Evolutionary conservation across 2,329 filamentous ascomycete genomes (phyloP), one percentile per base, ranked within the genome.

Genomic region (Aspergillus jensenii): DNA sequence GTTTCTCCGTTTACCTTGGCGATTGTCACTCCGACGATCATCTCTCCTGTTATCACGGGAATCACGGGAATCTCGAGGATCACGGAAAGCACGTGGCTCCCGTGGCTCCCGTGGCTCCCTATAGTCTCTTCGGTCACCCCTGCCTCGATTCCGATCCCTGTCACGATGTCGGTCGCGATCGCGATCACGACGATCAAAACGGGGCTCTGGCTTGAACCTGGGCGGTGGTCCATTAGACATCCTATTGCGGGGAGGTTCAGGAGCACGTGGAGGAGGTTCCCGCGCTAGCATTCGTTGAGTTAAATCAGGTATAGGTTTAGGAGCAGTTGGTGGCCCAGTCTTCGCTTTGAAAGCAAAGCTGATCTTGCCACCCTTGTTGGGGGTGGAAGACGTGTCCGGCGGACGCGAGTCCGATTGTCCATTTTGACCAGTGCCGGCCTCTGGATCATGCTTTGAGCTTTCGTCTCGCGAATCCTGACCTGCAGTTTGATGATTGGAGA

Each of bases 341-440:
- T 89, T 93, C 56, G 87, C 84, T 72, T 97, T 97, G 74, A 98
- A 91, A 1, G 92, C 91, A 73, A 98, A 98, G 72, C 91, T 96
- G 69, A 97, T 96, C 75, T 93, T 95, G 45, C 86, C 86, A 3
- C 79, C 78, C 58, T 80, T 78, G 69, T 80, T 72, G 59, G 75
- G 69, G 59, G 83, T 79, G n/a, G 84, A 79, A 5, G 84, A 81
- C 2, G 81, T 78, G 19, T 83, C 79, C 2, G 82, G 76, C 40
- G 84, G 78, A 57, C 84, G 83, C 56, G 75, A 79, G 11, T 84
- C 43, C 82, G 82, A 31, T 82, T 45, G 81, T 75, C 85, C 84
- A 54, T 81, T 78, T 56, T 83, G 81, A 21, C 76, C 70, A 48
- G 76, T 74, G 19, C 59, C 66, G 53, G 64, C 63, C 43, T 71